phyloP scores from a whole-genome alignment of 768 basidiomycete genomes.

The Phylloporus sp. region DNA sequence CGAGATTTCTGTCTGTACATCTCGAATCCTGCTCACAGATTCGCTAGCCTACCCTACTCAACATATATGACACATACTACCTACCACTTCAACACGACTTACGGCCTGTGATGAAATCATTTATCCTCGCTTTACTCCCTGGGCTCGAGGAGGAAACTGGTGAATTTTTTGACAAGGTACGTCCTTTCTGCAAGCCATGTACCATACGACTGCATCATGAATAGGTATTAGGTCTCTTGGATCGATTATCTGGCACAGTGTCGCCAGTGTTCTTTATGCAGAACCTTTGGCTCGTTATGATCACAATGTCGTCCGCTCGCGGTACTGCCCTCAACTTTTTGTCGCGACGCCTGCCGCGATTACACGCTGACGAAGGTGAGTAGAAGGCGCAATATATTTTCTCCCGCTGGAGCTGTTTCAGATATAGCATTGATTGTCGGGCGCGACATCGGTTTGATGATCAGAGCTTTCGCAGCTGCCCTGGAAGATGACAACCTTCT shows the following conservation, averaged over 20 bases:
- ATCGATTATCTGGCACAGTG: slow-evolving; percentile 78
- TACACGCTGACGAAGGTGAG: slow-evolving; percentile 69
- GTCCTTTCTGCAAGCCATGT: not conserved
- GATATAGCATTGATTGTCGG: slow-evolving; percentile 75
- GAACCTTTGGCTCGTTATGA: slow-evolving; percentile 90
- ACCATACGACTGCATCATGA: slow-evolving; percentile 10
- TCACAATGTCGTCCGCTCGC: slow-evolving; percentile 82
- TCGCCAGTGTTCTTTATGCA: slow-evolving; percentile 91
- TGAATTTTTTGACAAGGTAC: slow-evolving; percentile 91
- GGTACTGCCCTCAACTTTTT: slow-evolving; percentile 88
- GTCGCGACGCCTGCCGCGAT: slow-evolving; percentile 68
- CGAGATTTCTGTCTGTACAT: slow-evolving; percentile 2
- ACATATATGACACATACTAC: slow-evolving; percentile 91
- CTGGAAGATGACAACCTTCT: slow-evolving; percentile 93
- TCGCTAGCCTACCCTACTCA: slow-evolving; percentile 74
- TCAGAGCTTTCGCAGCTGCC: slow-evolving; percentile 85
- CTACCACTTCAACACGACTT: slow-evolving; percentile 77
- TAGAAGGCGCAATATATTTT: not conserved
- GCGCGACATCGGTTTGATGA: slow-evolving; percentile 87
- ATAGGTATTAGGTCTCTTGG: slow-evolving; percentile 76
- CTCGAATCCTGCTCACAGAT: not conserved
- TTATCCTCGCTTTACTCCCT: slow-evolving; percentile 89
- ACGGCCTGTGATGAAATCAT: slow-evolving; percentile 89
- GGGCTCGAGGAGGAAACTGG: slow-evolving; percentile 97
- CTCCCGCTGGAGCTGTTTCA: slow-evolving; percentile 15